Evolutionary conservation across 495 filamentous ascomycete species (phyloP).

Genomic region (Aspergillus saccharolyticus): DNA sequence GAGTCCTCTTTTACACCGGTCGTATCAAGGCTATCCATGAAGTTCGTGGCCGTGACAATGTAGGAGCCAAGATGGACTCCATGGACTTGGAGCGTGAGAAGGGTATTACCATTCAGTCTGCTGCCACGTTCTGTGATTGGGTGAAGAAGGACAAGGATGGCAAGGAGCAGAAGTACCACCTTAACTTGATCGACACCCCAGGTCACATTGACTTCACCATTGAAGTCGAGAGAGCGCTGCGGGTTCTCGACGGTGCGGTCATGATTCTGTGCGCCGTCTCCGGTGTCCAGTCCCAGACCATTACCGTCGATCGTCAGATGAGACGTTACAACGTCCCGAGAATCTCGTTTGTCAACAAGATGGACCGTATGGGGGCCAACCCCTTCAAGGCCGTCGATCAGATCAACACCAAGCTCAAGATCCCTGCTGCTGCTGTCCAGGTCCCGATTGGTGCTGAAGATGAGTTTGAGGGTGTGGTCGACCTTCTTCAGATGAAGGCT

Average conservation of each 20-base stretch:
- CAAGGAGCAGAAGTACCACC: slow-evolving; percentile 84
- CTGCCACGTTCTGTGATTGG: slow-evolving; percentile 98
- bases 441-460: slow-evolving; percentile 94
- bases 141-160: slow-evolving; percentile 68
- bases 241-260: slow-evolving; percentile 94
- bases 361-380: slow-evolving; percentile 98
- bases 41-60: slow-evolving; percentile 89
- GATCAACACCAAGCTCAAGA: slow-evolving; percentile 91
- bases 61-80: slow-evolving; percentile 99
- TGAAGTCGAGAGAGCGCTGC: slow-evolving; percentile 92
- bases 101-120: slow-evolving; percentile 98
- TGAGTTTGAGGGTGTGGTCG: slow-evolving; percentile 89
- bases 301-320: slow-evolving; percentile 98
- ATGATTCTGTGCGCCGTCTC: slow-evolving; percentile 98
- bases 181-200: slow-evolving; percentile 98
- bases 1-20: slow-evolving; percentile 97
- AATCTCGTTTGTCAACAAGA: slow-evolving; percentile 98
- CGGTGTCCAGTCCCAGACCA: slow-evolving; percentile 96
- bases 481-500: slow-evolving; percentile 86
- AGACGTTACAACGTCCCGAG: slow-evolving; percentile 93
- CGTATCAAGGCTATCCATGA: slow-evolving; percentile 97
- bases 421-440: slow-evolving; percentile 90
- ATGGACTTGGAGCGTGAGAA: slow-evolving; percentile 99
- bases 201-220: slow-evolving; percentile 99
- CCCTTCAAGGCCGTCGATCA: slow-evolving; percentile 97